These are phyloP conservation scores for Astragalus glycyphyllos DNA, from an alignment of 306 rosid genomes.

Conservation along the genomic window DNA sequence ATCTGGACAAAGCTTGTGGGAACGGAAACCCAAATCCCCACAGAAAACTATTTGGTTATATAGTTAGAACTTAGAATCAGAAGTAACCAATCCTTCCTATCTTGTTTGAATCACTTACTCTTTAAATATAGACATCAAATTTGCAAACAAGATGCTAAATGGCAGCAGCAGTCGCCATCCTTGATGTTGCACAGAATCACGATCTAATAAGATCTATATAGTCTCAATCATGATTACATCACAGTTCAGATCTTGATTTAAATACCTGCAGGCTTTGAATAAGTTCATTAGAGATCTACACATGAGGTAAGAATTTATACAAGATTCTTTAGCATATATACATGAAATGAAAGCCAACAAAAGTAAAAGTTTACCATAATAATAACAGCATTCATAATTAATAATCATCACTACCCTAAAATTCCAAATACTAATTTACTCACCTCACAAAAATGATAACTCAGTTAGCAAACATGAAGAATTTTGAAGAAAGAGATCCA, in stretches of 20 bases:
- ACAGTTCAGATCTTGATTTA: too few relatives aligned
- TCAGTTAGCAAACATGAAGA: too few relatives aligned
- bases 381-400: slow-evolving; percentile 14
- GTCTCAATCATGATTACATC: too few relatives aligned
- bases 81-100: background rate
- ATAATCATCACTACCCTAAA: slow-evolving; percentile 24
- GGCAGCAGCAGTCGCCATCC: too few relatives aligned
- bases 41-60: slow-evolving; percentile 7
- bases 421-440: slow-evolving; percentile 5
- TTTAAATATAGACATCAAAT: background rate
- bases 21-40: slow-evolving; percentile 31
- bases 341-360: background rate
- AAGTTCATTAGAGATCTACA: background rate
- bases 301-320: background rate
- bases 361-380: slow-evolving; percentile 34
- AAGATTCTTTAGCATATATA: background rate
- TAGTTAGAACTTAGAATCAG: background rate
- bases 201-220: too few relatives aligned
- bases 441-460: too few relatives aligned
- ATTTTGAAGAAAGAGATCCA: too few relatives aligned
- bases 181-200: too few relatives aligned
- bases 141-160: too few relatives aligned
- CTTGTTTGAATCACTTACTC: background rate
- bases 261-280: too few relatives aligned
- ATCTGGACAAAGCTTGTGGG: slow-evolving; percentile 20